A percentile compares a stretch with the other conserved stretches of the same genome.
These are phyloP conservation scores for Platanthera guangdongensis DNA, from an alignment of 106 monocot genomes.

Conservation along the genomic window DNA sequence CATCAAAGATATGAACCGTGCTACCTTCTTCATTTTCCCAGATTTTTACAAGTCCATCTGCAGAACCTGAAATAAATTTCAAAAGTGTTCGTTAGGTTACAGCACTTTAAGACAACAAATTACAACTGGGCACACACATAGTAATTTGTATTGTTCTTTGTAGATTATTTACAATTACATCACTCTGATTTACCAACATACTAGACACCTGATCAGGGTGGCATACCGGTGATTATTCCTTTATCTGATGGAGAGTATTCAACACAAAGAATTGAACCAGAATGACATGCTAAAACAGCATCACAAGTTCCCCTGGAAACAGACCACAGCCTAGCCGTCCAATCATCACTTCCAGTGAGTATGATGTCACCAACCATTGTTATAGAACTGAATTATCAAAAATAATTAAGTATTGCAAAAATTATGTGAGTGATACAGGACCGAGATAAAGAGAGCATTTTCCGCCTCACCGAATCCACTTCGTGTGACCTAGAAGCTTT, in stretches of 20 bases:
- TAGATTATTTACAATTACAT: not conserved
- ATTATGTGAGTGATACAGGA: not conserved
- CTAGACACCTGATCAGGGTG: not conserved
- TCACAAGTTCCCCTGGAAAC: slow-evolving; percentile 85
- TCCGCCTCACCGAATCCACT: slow-evolving; percentile 76
- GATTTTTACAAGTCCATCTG: slow-evolving; percentile 83
- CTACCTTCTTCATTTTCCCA: slow-evolving; percentile 94
- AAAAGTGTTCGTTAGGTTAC: slow-evolving; percentile 7
- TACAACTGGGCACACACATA: not conserved
- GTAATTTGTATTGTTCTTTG: not conserved
- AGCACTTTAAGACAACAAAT: not conserved
- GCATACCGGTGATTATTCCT: slow-evolving; percentile 91
- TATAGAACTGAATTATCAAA: slow-evolving; percentile 53
- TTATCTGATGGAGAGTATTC: slow-evolving; percentile 88
- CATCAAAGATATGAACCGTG: not conserved
- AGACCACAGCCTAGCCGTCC: slow-evolving; percentile 99
- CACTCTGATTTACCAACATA: not conserved
- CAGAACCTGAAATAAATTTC: slow-evolving; percentile 57
- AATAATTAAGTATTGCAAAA: not conserved
- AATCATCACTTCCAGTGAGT: slow-evolving; percentile 99
- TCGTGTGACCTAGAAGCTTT: slow-evolving; percentile 91
- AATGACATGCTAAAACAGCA: slow-evolving; percentile 97
- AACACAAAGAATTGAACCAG: slow-evolving; percentile 86
- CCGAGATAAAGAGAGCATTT: not conserved
- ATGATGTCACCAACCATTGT: slow-evolving; percentile 90